Percentiles rank a stretch among this genome's conserved stretches.
These are phyloP conservation scores for Sclerotinia spermophila DNA, from an alignment of 2,329 filamentous ascomycete genomes.

Conservation along the genomic window DNA sequence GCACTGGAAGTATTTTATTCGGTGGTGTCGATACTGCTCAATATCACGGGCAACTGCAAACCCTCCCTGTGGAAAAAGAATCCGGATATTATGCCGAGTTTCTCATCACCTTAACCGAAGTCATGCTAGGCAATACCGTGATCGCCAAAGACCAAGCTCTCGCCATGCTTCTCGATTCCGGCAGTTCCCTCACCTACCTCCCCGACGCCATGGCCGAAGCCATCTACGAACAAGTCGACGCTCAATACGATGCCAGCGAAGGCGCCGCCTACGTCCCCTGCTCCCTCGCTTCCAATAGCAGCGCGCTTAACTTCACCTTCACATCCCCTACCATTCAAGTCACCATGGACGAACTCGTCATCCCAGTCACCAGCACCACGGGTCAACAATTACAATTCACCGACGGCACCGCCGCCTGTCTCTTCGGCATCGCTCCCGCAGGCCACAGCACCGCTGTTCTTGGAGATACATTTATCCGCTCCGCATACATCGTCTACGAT, in stretches of 20 bases:
- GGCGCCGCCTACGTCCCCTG: constrained; percentile 62
- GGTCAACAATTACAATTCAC: constrained; percentile 50
- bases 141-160: constrained; percentile 51
- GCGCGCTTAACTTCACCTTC: constrained; percentile 53
- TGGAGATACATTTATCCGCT: constrained; percentile 71
- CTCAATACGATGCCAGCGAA: constrained; percentile 51
- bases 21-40: constrained; percentile 68
- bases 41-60: constrained; percentile 59
- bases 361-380: constrained; percentile 45
- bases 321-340: constrained; percentile 52
- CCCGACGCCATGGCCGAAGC: constrained; percentile 51
- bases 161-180: constrained; percentile 67
- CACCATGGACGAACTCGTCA: constrained; percentile 55
- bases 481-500: constrained; percentile 74
- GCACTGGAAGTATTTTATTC: constrained; percentile 66
- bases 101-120: constrained; percentile 62
- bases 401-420: constrained; percentile 55
- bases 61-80: constrained; percentile 60
- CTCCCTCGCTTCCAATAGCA: constrained; percentile 43
- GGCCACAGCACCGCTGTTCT: constrained; percentile 56
- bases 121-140: constrained; percentile 45
- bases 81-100: constrained; percentile 57
- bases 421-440: constrained; percentile 64
- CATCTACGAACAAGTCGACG: constrained; percentile 57
- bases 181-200: constrained; percentile 64